These are phyloP conservation scores for Termitomyces sp. DNA, from an alignment of 1,284 basidiomycete genomes.

Conservation along the genomic window DNA sequence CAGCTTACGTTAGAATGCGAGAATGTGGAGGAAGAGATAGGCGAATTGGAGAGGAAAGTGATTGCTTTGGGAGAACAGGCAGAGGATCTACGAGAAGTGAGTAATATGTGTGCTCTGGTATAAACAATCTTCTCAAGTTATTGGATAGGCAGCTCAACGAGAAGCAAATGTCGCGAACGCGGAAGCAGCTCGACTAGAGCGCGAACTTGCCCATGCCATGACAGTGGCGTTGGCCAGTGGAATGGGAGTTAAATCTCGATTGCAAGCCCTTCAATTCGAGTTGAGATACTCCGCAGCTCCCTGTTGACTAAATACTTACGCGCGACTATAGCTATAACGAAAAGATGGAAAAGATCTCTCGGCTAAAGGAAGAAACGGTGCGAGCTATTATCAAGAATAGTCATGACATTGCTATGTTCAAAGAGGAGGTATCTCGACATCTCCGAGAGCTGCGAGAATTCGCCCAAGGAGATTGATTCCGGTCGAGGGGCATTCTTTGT, in stretches of 20 bases:
- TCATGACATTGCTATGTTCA: slow-evolving; percentile 73
- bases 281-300: slow-evolving; percentile 23
- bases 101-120: slow-evolving; percentile 22
- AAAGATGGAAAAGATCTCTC: slow-evolving; percentile 65
- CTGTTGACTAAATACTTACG: background rate
- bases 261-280: slow-evolving; percentile 65
- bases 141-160: slow-evolving; percentile 61
- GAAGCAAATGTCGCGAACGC: slow-evolving; percentile 59
- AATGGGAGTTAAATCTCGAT: slow-evolving; percentile 70
- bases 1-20: slow-evolving; percentile 72
- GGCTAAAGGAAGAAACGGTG: slow-evolving; percentile 69
- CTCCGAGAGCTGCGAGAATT: slow-evolving; percentile 61
- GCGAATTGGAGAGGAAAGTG: slow-evolving; percentile 65
- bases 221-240: slow-evolving; percentile 73
- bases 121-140: slow-evolving; percentile 5
- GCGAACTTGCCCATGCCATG: slow-evolving; percentile 63
- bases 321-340: slow-evolving; percentile 55
- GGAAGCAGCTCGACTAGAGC: slow-evolving; percentile 60
- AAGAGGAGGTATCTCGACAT: slow-evolving; percentile 66
- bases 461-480: slow-evolving; percentile 46
- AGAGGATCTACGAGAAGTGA: slow-evolving; percentile 70
- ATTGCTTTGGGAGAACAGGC: slow-evolving; percentile 67
- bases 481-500: background rate
- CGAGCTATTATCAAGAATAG: slow-evolving; percentile 77
- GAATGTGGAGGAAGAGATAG: slow-evolving; percentile 68